Percentiles rank a stretch among this genome's conserved stretches.
These are phyloP conservation scores for cucumber (Cucumis sativus) DNA, from an alignment of 306 rosid genomes.

Conservation along the genomic window DNA sequence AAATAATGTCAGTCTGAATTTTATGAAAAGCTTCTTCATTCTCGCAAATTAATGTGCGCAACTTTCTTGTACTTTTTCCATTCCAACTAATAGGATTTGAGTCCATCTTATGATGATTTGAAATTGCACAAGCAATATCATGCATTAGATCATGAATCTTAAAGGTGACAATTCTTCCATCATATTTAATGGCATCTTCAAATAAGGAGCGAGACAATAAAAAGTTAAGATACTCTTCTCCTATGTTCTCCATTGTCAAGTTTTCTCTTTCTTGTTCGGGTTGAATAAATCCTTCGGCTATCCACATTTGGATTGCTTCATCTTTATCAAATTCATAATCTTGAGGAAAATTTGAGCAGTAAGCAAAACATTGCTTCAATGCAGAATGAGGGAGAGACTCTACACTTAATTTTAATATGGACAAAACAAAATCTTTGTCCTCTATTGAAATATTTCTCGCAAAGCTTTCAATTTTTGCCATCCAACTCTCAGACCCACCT, in stretches of 20 bases:
- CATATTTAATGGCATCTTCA: not conserved
- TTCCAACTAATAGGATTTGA: too few species aligned
- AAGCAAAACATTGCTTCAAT: conserved; percentile 14
- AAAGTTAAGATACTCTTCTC: not conserved
- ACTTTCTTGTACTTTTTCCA: not conserved
- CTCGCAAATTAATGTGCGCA: not conserved
- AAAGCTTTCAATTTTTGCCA: too few species aligned
- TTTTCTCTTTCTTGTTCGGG: not conserved
- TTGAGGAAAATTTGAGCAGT: conserved; percentile 2
- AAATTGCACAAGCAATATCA: not conserved
- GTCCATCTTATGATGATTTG: not conserved
- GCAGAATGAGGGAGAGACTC: not conserved
- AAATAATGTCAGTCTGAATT: too few species aligned
- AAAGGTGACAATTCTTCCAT: not conserved
- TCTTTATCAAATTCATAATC: too few species aligned
- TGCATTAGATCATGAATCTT: conserved; percentile 1
- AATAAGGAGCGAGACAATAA: not conserved
- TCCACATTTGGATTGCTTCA: not conserved
- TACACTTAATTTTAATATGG: conserved; percentile 6
- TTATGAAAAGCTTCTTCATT: too few species aligned
- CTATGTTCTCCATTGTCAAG: not conserved
- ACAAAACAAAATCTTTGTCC: not conserved
- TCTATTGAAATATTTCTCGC: not conserved
- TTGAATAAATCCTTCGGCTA: conserved; percentile 10
- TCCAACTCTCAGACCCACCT: not conserved